phyloP scores from a whole-genome alignment of 2,329 filamentous ascomycete species.

The Ascochyta rabiei region DNA sequence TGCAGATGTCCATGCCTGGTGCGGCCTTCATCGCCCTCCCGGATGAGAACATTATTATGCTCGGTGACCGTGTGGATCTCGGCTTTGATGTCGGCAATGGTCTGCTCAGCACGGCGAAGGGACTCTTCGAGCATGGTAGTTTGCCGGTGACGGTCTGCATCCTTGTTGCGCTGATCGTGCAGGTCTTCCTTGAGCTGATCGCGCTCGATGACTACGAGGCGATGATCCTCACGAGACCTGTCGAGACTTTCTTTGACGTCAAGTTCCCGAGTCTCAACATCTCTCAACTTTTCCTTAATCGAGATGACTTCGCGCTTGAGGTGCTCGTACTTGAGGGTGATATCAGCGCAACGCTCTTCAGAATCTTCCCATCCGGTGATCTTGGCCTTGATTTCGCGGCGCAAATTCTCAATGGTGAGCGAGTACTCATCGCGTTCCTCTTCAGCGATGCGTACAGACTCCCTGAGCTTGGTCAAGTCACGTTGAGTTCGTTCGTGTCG shows the following conservation, averaged over 20 bases:
- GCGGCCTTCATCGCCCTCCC: conserved; percentile 27
- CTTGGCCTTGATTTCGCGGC: conserved; percentile 31
- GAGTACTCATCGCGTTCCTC: conserved; percentile 30
- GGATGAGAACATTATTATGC: conserved; percentile 23
- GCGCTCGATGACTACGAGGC: conserved; percentile 29
- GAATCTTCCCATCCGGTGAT: conserved; percentile 27
- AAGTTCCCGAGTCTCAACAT: conserved; percentile 24
- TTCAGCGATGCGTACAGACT: conserved; percentile 25
- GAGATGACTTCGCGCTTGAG: conserved; percentile 32
- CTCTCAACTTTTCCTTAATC: conserved; percentile 30
- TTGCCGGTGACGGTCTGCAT: conserved; percentile 24
- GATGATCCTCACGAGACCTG: conserved; percentile 27
- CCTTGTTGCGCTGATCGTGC: conserved; percentile 26
- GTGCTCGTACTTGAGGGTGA: conserved; percentile 32
- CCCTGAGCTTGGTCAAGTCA: conserved; percentile 31
- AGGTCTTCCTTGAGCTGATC: conserved; percentile 33
- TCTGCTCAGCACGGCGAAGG: conserved; percentile 26
- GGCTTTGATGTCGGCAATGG: conserved; percentile 18
- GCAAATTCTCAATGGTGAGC: conserved; percentile 27
- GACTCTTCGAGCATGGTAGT: conserved; percentile 27
- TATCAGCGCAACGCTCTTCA: conserved; percentile 26
- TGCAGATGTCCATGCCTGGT: conserved; percentile 23
- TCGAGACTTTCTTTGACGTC: conserved; percentile 26
- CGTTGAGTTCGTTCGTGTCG: conserved; percentile 30
- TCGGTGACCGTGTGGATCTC: conserved; percentile 27